phyloP scores from a whole-genome alignment of 2,329 filamentous ascomycete genomes.

The Ascochyta rabiei region DNA sequence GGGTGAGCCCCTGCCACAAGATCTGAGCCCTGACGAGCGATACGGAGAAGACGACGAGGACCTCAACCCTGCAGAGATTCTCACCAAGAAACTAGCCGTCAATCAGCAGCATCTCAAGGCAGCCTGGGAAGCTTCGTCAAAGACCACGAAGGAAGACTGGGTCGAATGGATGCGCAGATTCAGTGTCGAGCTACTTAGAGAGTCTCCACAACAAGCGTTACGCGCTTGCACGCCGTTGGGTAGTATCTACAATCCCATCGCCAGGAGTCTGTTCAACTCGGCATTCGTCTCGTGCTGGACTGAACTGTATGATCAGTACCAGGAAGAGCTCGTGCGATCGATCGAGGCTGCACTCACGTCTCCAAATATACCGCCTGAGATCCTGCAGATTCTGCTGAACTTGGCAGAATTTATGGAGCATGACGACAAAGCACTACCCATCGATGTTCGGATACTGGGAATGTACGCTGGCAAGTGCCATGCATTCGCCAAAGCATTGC shows the following conservation, averaged over 20 bases:
- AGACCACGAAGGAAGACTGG: constrained; percentile 98
- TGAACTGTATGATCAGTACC: constrained; percentile 94
- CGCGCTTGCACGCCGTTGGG: constrained; percentile 91
- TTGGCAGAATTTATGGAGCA: constrained; percentile 99
- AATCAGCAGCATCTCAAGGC: constrained; percentile 97
- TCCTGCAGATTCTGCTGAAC: constrained; percentile 91
- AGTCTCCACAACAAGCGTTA: constrained; percentile 94
- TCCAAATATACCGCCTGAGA: constrained; percentile 92
- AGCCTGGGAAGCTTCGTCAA: constrained; percentile 95
- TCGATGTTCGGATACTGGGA: constrained; percentile 93
- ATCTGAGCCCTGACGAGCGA: constrained; percentile 83
- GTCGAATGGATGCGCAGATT: constrained; percentile 98
- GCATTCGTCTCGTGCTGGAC: constrained; percentile 99
- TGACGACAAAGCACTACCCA: constrained; percentile 96
- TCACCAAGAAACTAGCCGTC: constrained; percentile 92
- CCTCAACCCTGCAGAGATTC: constrained; percentile 78
- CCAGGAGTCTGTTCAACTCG: constrained; percentile 95
- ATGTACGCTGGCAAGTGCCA: constrained; percentile 96
- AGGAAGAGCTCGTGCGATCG: constrained; percentile 93
- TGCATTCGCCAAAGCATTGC: constrained; percentile 95
- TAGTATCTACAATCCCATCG: constrained; percentile 87
- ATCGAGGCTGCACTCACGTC: constrained; percentile 96
- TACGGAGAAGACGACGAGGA: constrained; percentile 83
- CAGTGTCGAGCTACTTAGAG: constrained; percentile 91
- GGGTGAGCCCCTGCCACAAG: constrained; percentile 91